These are phyloP conservation scores for Saturnispora gosingensis DNA, from an alignment of 805 yeast genomes.

Conservation along the genomic window DNA sequence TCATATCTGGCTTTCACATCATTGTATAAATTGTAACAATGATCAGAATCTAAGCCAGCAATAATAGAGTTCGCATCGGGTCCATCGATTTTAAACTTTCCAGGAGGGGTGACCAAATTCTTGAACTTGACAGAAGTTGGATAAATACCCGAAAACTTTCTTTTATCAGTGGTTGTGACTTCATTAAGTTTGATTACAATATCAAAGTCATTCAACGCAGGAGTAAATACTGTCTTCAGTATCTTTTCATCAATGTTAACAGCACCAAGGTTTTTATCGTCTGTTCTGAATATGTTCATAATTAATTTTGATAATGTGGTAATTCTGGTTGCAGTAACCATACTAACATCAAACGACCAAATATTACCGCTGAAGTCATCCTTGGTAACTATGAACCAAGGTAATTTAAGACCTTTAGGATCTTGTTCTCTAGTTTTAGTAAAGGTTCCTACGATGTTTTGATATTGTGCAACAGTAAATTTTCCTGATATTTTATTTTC, in stretches of 20 bases:
- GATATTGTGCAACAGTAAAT: constrained; percentile 52
- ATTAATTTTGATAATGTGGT: constrained; percentile 83
- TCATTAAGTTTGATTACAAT: constrained; percentile 55
- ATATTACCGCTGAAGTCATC: constrained; percentile 80
- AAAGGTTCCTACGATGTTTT: constrained; percentile 55
- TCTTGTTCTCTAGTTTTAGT: constrained; percentile 62
- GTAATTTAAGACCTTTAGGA: constrained; percentile 72
- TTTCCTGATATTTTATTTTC: constrained; percentile 47
- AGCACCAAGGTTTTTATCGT: constrained; percentile 20
- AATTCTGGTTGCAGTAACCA: constrained; percentile 79
- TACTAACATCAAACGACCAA: constrained; percentile 45
- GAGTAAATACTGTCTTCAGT: constrained; percentile 57
- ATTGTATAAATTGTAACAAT: constrained; percentile 46
- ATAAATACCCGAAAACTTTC: constrained; percentile 45
- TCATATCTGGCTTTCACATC: constrained; percentile 60
- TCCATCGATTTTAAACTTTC: constrained; percentile 25
- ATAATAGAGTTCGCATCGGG: neutral
- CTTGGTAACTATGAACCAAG: constrained; percentile 74
- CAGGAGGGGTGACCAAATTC: constrained; percentile 38
- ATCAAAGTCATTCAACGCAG: constrained; percentile 80
- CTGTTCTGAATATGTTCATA: constrained; percentile 35
- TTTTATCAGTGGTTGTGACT: constrained; percentile 3
- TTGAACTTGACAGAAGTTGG: constrained; percentile 44
- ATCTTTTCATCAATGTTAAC: constrained; percentile 24
- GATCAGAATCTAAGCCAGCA: constrained; percentile 35